Conservation (phyloP, 805 yeast species). For the Metschnikowia aberdeeniae region DNA sequence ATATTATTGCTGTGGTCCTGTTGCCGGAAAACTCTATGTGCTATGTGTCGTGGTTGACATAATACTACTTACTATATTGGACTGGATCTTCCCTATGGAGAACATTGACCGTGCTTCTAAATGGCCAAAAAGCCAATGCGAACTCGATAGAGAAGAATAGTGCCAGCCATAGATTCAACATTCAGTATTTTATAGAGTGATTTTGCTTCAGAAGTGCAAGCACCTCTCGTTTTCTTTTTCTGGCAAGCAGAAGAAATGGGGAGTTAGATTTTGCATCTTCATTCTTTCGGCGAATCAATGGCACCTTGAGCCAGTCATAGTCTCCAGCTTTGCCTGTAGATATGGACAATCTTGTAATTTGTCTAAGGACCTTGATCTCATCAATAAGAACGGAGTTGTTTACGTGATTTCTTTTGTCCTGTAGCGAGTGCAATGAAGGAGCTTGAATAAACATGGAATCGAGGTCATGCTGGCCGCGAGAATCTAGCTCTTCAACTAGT, state of each 20-base stretch:
- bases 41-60: slow-evolving; percentile 80
- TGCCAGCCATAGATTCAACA: not conserved
- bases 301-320: not conserved
- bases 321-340: not conserved
- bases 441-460: slow-evolving; percentile 11
- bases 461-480: slow-evolving; percentile 20
- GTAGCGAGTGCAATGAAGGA: slow-evolving; percentile 26
- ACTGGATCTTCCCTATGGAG: slow-evolving; percentile 63
- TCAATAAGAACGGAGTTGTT: slow-evolving; percentile 37
- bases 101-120: slow-evolving; percentile 72
- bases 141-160: not conserved
- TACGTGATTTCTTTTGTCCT: slow-evolving; percentile 30
- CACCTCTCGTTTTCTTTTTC: not conserved
- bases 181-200: not conserved
- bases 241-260: not conserved
- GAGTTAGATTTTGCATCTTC: not conserved
- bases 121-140: slow-evolving; percentile 55
- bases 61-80: slow-evolving; percentile 57
- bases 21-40: slow-evolving; percentile 84
- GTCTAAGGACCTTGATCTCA: slow-evolving; percentile 42
- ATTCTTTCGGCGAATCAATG: not conserved
- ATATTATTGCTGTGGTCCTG: slow-evolving; percentile 66
- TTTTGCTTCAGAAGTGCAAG: not conserved
- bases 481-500: slow-evolving; percentile 23
- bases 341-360: slow-evolving; percentile 19